Evolutionary conservation across 495 filamentous ascomycete species (phyloP), one percentile per base, ranked within the genome.

Genomic region (Penicillium salamii): DNA sequence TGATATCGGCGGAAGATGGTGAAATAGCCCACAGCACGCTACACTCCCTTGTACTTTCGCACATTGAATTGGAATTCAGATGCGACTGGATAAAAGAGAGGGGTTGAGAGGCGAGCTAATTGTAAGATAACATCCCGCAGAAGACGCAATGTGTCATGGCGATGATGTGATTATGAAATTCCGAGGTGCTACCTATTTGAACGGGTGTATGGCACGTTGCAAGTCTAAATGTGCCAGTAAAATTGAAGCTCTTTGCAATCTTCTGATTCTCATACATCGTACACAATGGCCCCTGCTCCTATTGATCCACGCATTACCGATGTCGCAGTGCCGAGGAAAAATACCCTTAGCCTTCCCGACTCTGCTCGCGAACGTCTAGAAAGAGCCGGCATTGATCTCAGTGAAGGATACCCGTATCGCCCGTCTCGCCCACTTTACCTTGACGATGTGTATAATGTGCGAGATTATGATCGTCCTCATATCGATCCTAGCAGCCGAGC

Each of bases 401-500:
- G 80, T 2, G 65, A 76, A 0, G 84, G 84, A 1, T 88, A 89
- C 49, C 84, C 85, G 0, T 86, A 87, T 50, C 78, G 84, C 3
- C 85, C 83, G 3, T 71, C 78, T 2, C 76, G 75, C 47, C 85
- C 85, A 7, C 69, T 87, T 3, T 88, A 81, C 57, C 61, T 84
- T 3, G 79, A 88, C 46, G 85, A 89, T 48, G 83, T 84, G 3
- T 79, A 77, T 59, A 77, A 77, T 7, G 80, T 89, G 52, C 74
- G 84, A 7, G 65, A 77, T 63, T 70, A 79, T 18, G 76, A 84
- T 42, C 78, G 84, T 11, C 52, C 58, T 21, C 77, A 86, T 50
- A 60, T 78, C 13, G 85, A 89, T 41, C 76, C 83, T 1, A 84
- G 81, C 4, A 74, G 76, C 3, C 78, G 84, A 20, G 85, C 85